These are phyloP conservation scores for Bassia scoparia DNA, from an alignment of 148 eudicot genomes.

Conservation along the genomic window DNA sequence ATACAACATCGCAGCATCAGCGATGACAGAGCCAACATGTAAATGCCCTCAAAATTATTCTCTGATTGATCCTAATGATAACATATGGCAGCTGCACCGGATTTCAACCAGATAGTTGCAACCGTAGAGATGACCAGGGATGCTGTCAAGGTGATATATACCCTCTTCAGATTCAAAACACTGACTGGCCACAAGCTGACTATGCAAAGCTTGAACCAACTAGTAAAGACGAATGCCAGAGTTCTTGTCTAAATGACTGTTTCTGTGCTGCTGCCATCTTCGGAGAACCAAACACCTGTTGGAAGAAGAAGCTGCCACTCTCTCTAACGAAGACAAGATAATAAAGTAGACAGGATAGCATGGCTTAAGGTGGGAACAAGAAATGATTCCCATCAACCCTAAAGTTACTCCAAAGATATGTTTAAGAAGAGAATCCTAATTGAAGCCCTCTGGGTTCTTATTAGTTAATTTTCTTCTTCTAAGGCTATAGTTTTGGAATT, in stretches of 20 bases:
- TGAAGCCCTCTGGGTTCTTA: constrained; percentile 16
- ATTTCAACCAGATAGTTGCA: constrained; percentile 23
- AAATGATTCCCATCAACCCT: neutral
- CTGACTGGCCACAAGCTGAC: constrained; percentile 32
- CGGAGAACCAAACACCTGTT: neutral
- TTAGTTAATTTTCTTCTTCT: constrained; percentile 19
- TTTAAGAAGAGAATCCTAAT: too few species aligned
- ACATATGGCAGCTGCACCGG: constrained; percentile 42
- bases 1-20: constrained; percentile 43
- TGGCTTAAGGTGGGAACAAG: constrained; percentile 20
- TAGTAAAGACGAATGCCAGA: constrained; percentile 26
- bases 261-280: constrained; percentile 41
- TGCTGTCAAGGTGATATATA: too few species aligned
- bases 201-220: constrained; percentile 15
- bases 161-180: too few species aligned
- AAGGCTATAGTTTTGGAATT: constrained; percentile 11
- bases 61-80: constrained; percentile 39
- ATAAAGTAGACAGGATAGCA: neutral
- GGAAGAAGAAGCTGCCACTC: constrained; percentile 34
- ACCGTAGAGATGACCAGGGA: too few species aligned
- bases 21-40: constrained; percentile 34
- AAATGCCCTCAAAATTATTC: constrained; percentile 40
- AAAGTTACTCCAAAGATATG: neutral
- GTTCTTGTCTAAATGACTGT: constrained; percentile 44
- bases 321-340: constrained; percentile 28